These are phyloP conservation scores for Geotrichum europaeum DNA, from an alignment of 1,139 yeast genomes.

Conservation along the genomic window DNA sequence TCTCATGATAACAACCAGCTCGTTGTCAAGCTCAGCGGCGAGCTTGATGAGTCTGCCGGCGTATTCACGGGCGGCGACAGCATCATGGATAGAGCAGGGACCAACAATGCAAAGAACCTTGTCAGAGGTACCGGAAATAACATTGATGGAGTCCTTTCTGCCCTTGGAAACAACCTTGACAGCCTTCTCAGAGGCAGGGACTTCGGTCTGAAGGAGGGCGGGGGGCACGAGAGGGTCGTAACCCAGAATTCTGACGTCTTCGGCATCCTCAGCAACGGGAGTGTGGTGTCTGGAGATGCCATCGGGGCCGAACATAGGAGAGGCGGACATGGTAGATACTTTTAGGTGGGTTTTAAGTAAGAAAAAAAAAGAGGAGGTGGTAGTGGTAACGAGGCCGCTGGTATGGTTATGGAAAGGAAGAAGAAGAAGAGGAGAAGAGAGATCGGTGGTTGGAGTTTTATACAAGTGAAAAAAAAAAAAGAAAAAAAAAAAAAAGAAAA, in stretches of 20 bases:
- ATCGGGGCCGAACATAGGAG: conserved; percentile 46
- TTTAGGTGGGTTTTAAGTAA: background rate
- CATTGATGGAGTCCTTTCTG: conserved; percentile 66
- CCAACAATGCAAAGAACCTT: conserved; percentile 83
- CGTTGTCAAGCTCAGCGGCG: conserved; percentile 60
- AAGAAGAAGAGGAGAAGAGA: background rate
- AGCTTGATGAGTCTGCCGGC: conserved; percentile 58
- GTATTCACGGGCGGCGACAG: conserved; percentile 86
- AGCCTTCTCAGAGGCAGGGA: conserved; percentile 59
- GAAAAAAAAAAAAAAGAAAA: background rate
- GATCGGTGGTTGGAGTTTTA: background rate
- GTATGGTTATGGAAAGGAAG: background rate
- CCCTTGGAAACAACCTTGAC: conserved; percentile 63
- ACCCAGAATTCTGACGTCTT: conserved; percentile 78
- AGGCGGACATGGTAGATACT: conserved; percentile 36
- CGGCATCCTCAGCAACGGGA: conserved; percentile 37
- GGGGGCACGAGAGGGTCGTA: conserved; percentile 96
- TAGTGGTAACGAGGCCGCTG: too few relatives aligned
- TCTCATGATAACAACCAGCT: conserved; percentile 86
- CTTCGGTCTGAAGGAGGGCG: conserved; percentile 85
- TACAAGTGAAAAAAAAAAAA: background rate
- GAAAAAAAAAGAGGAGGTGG: background rate
- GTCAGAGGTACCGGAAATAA: conserved; percentile 71
- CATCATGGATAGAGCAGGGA: conserved; percentile 96
- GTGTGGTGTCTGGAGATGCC: conserved; percentile 32